Evolutionary conservation across 345 rosid genomes (phyloP).

Genomic region (Erysimum cheiranthoides): DNA sequence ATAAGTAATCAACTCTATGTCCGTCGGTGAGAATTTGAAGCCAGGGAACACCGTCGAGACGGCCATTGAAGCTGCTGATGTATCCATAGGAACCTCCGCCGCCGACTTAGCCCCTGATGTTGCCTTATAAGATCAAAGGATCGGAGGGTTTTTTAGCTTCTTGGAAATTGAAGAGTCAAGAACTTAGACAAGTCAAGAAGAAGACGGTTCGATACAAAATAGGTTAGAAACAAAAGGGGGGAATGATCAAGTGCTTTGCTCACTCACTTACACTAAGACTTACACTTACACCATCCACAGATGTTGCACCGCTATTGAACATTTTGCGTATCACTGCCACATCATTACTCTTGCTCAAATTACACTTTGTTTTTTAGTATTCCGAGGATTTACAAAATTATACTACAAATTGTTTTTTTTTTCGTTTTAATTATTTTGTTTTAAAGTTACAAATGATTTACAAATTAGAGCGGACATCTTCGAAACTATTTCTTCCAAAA

Average conservation of each 20-base stretch:
- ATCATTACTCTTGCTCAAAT: background rate
- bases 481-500: too few relatives aligned
- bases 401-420: too few relatives aligned
- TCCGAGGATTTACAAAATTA: too few relatives aligned
- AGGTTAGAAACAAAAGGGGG: background rate
- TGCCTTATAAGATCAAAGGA: background rate
- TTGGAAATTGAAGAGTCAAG: background rate
- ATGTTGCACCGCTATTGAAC: background rate
- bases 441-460: too few relatives aligned
- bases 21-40: conserved; percentile 85
- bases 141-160: background rate
- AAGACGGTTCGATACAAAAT: background rate
- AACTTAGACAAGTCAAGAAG: background rate
- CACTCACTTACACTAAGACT: background rate
- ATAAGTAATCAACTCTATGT: conserved; percentile 70
- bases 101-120: conserved; percentile 24
- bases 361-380: too few relatives aligned
- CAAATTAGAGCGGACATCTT: too few relatives aligned
- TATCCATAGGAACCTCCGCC: conserved; percentile 49
- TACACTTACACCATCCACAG: background rate
- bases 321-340: conserved; percentile 7
- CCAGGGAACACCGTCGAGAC: conserved; percentile 75
- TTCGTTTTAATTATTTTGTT: too few relatives aligned
- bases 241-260: background rate
- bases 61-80: conserved; percentile 51